These are phyloP conservation scores for Prunus yedoensis DNA, from an alignment of 331 rosid species.

Conservation along the genomic window DNA sequence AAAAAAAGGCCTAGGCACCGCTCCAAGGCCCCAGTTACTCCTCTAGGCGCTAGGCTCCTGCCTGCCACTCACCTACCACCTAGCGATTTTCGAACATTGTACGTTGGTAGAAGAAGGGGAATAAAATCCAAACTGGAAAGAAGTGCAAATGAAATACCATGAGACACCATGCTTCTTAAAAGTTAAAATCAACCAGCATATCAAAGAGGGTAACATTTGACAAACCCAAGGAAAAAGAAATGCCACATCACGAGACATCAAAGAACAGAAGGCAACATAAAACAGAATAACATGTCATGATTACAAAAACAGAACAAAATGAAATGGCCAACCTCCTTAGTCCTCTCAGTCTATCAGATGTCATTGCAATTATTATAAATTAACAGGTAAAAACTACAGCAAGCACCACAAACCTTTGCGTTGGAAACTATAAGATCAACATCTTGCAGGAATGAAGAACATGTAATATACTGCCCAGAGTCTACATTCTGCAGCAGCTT, in stretches of 20 bases:
- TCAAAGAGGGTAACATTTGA: neutral
- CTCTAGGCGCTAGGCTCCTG: no score
- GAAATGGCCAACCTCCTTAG: neutral
- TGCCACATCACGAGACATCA: no score
- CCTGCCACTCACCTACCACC: no score
- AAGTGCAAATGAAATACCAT: neutral
- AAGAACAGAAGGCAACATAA: no score
- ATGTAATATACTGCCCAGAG: constrained; percentile 70
- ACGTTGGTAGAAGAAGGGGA: no score
- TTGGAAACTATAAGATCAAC: constrained; percentile 86
- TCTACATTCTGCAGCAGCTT: constrained; percentile 82
- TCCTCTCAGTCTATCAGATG: neutral
- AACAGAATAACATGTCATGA: neutral
- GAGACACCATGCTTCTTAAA: neutral
- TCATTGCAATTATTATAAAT: neutral
- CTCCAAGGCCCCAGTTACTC: no score
- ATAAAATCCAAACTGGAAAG: neutral
- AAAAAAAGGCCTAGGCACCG: no score
- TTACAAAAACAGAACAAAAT: neutral
- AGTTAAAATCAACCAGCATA: neutral
- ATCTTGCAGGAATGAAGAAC: constrained; percentile 76
- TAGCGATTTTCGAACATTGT: no score
- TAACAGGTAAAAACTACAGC: constrained; percentile 3
- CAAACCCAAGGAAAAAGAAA: neutral
- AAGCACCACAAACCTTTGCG: constrained; percentile 66